Evolutionary conservation across 805 yeast species (phyloP).

Genomic region (Cyberlindnera suaveolens): DNA sequence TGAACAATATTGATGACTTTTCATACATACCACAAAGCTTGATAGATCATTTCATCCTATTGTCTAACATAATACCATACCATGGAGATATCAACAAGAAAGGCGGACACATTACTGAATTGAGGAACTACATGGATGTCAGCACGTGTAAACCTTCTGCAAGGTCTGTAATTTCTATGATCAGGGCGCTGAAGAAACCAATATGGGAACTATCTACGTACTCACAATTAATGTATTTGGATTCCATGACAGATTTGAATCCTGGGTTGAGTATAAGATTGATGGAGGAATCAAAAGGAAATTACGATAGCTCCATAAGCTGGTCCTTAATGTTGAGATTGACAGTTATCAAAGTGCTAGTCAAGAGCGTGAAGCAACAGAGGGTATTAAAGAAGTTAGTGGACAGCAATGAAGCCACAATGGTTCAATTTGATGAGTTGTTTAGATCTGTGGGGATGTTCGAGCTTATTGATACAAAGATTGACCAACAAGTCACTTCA

Average conservation of each 20-base stretch:
- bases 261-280: conserved; percentile 4
- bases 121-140: conserved; percentile 5
- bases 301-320: background rate
- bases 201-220: conserved; percentile 11
- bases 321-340: conserved; percentile 11
- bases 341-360: conserved; percentile 11
- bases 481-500: conserved; percentile 4
- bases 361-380: conserved; percentile 18
- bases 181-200: conserved; percentile 13
- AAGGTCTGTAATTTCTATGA: conserved; percentile 15
- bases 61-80: conserved; percentile 22
- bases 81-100: conserved; percentile 9
- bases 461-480: conserved; percentile 10
- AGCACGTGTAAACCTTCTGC: conserved; percentile 15
- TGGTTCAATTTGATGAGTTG: conserved; percentile 8
- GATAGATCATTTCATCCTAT: conserved; percentile 14
- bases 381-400: conserved; percentile 3
- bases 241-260: conserved; percentile 15
- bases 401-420: conserved; percentile 1
- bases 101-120: conserved; percentile 4
- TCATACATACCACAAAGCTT: conserved; percentile 7
- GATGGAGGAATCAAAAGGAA: conserved; percentile 2
- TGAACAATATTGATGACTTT: conserved; percentile 10
- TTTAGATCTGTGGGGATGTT: conserved; percentile 14
- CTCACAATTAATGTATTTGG: conserved; percentile 17